Evolutionary conservation across 2,329 filamentous ascomycete genomes (phyloP), one percentile per base, ranked within the genome.

Genomic region (Simplicillium aogashimaense): DNA sequence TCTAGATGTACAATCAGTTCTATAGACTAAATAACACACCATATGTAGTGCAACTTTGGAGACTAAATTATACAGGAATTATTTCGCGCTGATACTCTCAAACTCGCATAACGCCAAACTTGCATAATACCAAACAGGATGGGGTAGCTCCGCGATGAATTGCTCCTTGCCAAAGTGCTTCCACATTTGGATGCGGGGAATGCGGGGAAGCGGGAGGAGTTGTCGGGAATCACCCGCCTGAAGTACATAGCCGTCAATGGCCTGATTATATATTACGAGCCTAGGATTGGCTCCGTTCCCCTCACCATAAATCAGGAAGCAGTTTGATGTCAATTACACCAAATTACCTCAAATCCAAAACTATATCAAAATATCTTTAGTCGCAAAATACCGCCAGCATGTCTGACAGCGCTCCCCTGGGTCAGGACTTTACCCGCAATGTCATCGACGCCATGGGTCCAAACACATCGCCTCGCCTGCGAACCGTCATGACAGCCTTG

Each of bases 371-470:
- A 30, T 1, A 31, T 33, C 3, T 16, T 8, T n/a, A 15, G 20
- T 25, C 9, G 20, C 20, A 6, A 25, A 25, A 25, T 25, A 25
- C 20, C 20, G 16, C 7, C 16, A 37, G 11, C 40, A 48, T 42
- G 43, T 14, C 10, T 34, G 36, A 44, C 11, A 49, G 45, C 35
- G 47, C 49, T 25, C 53, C 47, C 16, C 50, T 64, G 2, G 62
- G 60, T 31, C 55, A 58, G 16, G 60, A 67, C 61, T 89, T 90
- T 69, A 92, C 86, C 33, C 62, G 78, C 49, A 67, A 72, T 49
- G 84, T 90, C 56, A 75, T 90, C 56, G 73, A 81, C 45, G 74
- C 81, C 45, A 88, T 86, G 59, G 82, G 85, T 4, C 80, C 83
- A 48, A 76, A 82, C 46, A 81, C 83, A 9, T 67, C 73, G 47